Conservation (phyloP, 257 asterid genomes). For the Nicotiana sylvestris region DNA sequence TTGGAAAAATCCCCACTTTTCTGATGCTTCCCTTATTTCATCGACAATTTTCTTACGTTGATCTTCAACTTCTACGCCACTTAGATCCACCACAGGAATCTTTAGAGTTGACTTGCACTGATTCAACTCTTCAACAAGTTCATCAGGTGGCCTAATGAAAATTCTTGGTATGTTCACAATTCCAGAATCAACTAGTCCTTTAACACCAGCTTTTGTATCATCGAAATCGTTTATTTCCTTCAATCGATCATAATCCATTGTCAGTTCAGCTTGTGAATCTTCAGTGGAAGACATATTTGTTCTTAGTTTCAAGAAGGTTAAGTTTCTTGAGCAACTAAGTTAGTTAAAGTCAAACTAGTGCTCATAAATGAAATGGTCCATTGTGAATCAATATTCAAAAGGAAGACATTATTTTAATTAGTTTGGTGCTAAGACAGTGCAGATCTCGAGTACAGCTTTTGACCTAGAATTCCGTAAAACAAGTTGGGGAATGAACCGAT, state of each 20-base stretch:
- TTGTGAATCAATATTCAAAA: neutral
- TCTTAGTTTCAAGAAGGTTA: neutral
- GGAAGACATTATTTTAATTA: too few species aligned
- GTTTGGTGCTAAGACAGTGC: neutral
- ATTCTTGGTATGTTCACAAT: constrained; percentile 23
- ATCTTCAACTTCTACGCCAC: constrained; percentile 19
- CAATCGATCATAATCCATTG: constrained; percentile 17
- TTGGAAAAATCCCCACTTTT: constrained; percentile 62
- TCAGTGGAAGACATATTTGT: neutral
- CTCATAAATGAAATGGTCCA: neutral
- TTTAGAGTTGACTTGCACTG: constrained; percentile 10
- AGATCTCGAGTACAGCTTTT: neutral
- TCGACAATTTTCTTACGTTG: constrained; percentile 19
- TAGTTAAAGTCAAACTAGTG: neutral
- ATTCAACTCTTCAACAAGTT: constrained; percentile 37
- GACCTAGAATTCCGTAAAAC: neutral
- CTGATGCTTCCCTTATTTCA: constrained; percentile 41
- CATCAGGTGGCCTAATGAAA: constrained; percentile 33
- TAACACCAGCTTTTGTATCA: constrained; percentile 8
- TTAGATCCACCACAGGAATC: constrained; percentile 51
- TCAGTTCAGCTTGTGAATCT: neutral
- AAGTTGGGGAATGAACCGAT: too few species aligned
- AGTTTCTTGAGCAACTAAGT: neutral
- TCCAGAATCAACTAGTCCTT: constrained; percentile 34
- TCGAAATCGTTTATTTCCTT: constrained; percentile 27